phyloP scores from a whole-genome alignment of 495 filamentous ascomycete genomes.

The Aspergillus coremiiformis region DNA sequence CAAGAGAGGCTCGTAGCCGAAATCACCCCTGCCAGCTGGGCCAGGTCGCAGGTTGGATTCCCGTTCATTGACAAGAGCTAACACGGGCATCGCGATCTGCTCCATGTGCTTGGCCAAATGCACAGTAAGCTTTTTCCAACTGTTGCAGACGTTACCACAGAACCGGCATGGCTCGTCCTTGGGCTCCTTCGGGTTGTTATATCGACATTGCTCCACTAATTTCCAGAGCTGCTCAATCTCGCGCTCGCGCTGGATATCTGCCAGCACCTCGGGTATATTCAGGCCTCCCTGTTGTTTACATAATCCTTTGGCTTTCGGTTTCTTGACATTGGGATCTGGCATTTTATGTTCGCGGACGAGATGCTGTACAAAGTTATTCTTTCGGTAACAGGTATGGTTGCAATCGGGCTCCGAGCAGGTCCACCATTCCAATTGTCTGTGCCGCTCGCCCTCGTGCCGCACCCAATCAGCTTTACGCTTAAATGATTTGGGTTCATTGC shows the following conservation, averaged over 20 bases:
- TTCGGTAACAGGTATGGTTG: constrained; percentile 76
- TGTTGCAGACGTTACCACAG: constrained; percentile 73
- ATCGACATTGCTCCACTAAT: constrained; percentile 72
- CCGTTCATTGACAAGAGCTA: constrained; percentile 56
- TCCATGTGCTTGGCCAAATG: constrained; percentile 98
- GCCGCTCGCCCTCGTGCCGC: constrained; percentile 87
- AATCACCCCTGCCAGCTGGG: constrained; percentile 7
- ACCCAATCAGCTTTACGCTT: constrained; percentile 98
- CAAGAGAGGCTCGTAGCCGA: constrained; percentile 4
- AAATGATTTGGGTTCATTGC: constrained; percentile 86
- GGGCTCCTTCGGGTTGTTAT: constrained; percentile 57
- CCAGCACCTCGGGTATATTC: constrained; percentile 35
- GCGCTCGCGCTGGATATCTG: constrained; percentile 43
- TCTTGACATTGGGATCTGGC: constrained; percentile 60
- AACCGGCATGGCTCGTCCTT: constrained; percentile 84
- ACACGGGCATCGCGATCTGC: constrained; percentile 77
- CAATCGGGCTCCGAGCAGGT: constrained; percentile 76
- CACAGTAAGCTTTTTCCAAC: constrained; percentile 91
- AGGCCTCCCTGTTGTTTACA: constrained; percentile 16
- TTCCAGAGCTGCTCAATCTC: constrained; percentile 59
- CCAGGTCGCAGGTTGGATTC: constrained; percentile 9
- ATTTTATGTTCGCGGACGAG: constrained; percentile 90
- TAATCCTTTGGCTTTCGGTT: constrained; percentile 29
- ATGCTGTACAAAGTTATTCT: constrained; percentile 94
- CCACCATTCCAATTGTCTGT: constrained; percentile 93